These are phyloP conservation scores for Saksenaea oblongispora DNA, from an alignment of 371 early-diverging fungal species.

Conservation along the genomic window DNA sequence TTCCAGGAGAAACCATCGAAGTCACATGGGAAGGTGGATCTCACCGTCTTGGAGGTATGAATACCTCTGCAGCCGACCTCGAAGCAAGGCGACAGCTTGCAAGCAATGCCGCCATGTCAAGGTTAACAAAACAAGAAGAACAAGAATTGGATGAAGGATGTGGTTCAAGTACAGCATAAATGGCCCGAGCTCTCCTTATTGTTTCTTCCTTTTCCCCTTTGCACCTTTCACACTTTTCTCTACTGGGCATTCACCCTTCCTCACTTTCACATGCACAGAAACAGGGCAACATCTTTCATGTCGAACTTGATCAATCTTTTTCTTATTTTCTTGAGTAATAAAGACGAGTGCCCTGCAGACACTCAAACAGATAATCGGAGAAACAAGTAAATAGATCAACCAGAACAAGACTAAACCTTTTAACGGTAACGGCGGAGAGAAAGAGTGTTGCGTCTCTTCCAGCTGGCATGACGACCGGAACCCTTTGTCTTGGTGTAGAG, in stretches of 20 bases:
- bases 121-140: slow-evolving; percentile 52
- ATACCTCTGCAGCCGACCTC: background rate
- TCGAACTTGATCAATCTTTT: background rate
- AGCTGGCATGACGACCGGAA: slow-evolving; percentile 42
- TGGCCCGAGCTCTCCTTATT: background rate
- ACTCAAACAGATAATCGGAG: background rate
- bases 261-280: background rate
- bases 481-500: slow-evolving; percentile 82
- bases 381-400: background rate
- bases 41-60: slow-evolving; percentile 34
- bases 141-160: slow-evolving; percentile 55
- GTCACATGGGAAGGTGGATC: slow-evolving; percentile 34
- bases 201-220: background rate
- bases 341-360: background rate
- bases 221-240: background rate
- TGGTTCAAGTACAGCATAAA: slow-evolving; percentile 24
- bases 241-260: background rate
- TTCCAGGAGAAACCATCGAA: slow-evolving; percentile 35
- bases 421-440: slow-evolving; percentile 81
- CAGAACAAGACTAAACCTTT: slow-evolving; percentile 9
- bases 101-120: slow-evolving; percentile 39
- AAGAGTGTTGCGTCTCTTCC: slow-evolving; percentile 74
- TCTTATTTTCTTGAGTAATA: background rate
- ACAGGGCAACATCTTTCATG: background rate
- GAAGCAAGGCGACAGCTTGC: slow-evolving; percentile 31